Evolutionary conservation across 2,329 filamentous ascomycete genomes (phyloP).

Genomic region (Botryotinia calthae): DNA sequence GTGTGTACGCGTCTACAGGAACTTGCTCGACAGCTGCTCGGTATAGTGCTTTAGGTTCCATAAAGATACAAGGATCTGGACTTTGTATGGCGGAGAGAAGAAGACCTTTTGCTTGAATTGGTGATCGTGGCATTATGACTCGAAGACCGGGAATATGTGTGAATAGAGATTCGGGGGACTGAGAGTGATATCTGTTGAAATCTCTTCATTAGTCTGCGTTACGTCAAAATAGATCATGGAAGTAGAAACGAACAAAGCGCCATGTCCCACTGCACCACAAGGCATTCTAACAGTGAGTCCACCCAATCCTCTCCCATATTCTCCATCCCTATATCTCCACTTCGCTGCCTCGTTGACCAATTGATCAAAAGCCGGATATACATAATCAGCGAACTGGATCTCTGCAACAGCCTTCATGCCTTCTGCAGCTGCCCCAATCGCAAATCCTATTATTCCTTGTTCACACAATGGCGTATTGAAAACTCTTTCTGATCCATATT

Average conservation of each 20-base stretch:
- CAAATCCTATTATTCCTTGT: slow-evolving; percentile 92
- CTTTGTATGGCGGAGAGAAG: slow-evolving; percentile 60
- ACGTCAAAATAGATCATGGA: not conserved
- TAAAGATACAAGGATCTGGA: slow-evolving; percentile 69
- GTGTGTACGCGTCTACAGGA: slow-evolving; percentile 62
- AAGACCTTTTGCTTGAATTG: slow-evolving; percentile 68
- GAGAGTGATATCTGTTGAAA: slow-evolving; percentile 59
- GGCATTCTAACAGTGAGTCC: slow-evolving; percentile 72
- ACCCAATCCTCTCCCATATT: slow-evolving; percentile 55
- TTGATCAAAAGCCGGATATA: slow-evolving; percentile 75
- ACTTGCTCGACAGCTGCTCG: slow-evolving; percentile 72
- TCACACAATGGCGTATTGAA: slow-evolving; percentile 96
- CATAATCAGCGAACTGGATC: slow-evolving; percentile 77
- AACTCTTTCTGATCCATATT: slow-evolving; percentile 82
- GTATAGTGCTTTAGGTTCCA: slow-evolving; percentile 74
- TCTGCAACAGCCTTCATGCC: slow-evolving; percentile 92
- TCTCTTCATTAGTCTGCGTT: slow-evolving; percentile 20
- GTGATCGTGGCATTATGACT: slow-evolving; percentile 68
- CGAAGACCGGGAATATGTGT: slow-evolving; percentile 67
- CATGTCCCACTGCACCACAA: slow-evolving; percentile 68
- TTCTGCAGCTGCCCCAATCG: slow-evolving; percentile 83
- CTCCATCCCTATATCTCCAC: slow-evolving; percentile 63
- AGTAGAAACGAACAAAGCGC: slow-evolving; percentile 53
- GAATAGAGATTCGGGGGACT: slow-evolving; percentile 70
- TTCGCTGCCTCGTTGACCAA: slow-evolving; percentile 76